phyloP scores from a whole-genome alignment of 1,284 basidiomycete species.

The Cutaneotrichosporon sp. region DNA sequence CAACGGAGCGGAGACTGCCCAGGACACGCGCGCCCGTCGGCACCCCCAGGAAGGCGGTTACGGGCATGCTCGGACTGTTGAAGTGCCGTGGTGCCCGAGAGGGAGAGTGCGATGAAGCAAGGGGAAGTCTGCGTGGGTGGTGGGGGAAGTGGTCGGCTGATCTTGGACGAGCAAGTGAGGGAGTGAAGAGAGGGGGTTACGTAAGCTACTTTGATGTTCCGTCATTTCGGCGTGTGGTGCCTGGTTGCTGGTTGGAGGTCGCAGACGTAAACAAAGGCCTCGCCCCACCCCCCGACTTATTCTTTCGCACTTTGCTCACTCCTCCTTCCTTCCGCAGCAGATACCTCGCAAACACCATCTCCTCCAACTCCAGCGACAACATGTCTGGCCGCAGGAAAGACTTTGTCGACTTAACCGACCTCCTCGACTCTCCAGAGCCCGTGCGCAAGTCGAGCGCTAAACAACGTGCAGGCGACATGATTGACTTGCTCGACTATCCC shows the following conservation, averaged over 20 bases:
- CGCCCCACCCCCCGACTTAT: not conserved
- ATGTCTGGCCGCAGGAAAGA: not conserved
- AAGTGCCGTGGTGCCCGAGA: not conserved
- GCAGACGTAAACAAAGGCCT: not conserved
- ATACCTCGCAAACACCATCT: no score
- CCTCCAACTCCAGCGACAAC: not conserved
- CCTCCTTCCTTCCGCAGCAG: no score
- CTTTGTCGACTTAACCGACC: slow-evolving; percentile 7
- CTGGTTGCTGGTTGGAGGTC: no score
- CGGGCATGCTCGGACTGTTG: slow-evolving; percentile 13
- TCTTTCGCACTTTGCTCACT: not conserved
- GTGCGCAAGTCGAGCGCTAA: not conserved
- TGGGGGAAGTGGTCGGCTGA: not conserved
- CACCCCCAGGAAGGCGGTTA: slow-evolving; percentile 14
- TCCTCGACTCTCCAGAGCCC: slow-evolving; percentile 7
- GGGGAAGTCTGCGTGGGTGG: not conserved
- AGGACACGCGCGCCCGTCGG: slow-evolving; percentile 10
- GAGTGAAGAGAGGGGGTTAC: not conserved
- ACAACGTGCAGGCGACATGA: not conserved
- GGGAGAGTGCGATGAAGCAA: not conserved
- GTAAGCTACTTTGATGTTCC: no score
- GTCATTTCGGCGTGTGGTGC: not conserved
- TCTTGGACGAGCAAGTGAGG: not conserved
- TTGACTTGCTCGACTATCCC: slow-evolving; percentile 5
- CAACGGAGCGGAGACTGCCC: not conserved